These are phyloP conservation scores for Gentiana straminea DNA, from an alignment of 257 asterid genomes.

Conservation along the genomic window DNA sequence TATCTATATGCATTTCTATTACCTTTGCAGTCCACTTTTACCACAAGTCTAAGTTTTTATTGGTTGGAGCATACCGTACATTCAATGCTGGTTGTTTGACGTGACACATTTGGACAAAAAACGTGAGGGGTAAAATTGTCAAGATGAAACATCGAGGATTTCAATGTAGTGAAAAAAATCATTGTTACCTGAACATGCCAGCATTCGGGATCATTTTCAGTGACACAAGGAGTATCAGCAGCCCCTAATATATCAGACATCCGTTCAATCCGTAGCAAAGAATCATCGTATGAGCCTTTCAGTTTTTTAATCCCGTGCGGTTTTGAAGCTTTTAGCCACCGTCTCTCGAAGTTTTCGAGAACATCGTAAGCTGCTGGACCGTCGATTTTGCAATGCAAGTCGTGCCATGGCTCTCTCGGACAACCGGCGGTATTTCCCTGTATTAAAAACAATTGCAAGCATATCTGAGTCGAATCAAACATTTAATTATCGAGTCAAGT, in stretches of 20 bases:
- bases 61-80: too few relatives aligned
- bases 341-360: constrained; percentile 77
- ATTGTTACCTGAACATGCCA: constrained; percentile 86
- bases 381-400: constrained; percentile 84
- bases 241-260: constrained; percentile 80
- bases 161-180: background rate
- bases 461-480: too few relatives aligned
- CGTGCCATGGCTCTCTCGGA: constrained; percentile 99
- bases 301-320: constrained; percentile 82
- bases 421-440: constrained; percentile 76
- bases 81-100: too few relatives aligned
- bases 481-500: too few relatives aligned
- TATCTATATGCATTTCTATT: too few relatives aligned
- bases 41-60: too few relatives aligned
- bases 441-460: background rate
- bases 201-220: constrained; percentile 60
- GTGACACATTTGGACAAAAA: too few relatives aligned
- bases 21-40: too few relatives aligned
- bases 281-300: constrained; percentile 70
- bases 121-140: background rate
- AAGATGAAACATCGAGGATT: too few relatives aligned
- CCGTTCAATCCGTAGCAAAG: constrained; percentile 80
- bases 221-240: constrained; percentile 59
- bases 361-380: constrained; percentile 99
- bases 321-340: constrained; percentile 89